Conservation (phyloP, 805 yeast species). For the Ogataea ganodermae region DNA sequence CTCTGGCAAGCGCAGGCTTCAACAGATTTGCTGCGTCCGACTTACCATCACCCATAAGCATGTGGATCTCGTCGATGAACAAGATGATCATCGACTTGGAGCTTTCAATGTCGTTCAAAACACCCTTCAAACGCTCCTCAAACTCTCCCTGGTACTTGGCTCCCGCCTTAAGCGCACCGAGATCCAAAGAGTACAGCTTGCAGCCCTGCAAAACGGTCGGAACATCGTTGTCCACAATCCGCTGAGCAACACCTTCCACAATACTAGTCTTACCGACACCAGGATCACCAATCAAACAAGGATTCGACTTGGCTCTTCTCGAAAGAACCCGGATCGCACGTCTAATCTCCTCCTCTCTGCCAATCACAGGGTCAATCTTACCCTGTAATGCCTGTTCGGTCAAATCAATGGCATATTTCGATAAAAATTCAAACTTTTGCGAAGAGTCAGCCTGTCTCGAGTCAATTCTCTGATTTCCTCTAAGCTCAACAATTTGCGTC, state of each 20-base stretch:
- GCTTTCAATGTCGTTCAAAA: slow-evolving; percentile 88
- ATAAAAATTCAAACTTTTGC: slow-evolving; percentile 75
- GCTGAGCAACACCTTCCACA: slow-evolving; percentile 97
- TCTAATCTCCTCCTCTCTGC: slow-evolving; percentile 97
- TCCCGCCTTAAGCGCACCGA: slow-evolving; percentile 97
- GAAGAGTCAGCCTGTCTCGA: slow-evolving; percentile 93
- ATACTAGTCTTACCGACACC: slow-evolving; percentile 99
- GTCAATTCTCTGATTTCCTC: slow-evolving; percentile 92
- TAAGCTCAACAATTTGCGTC: slow-evolving; percentile 72
- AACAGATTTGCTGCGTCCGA: slow-evolving; percentile 94
- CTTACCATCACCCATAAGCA: slow-evolving; percentile 99
- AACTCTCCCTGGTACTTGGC: slow-evolving; percentile 98
- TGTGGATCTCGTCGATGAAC: slow-evolving; percentile 97
- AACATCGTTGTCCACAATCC: slow-evolving; percentile 93
- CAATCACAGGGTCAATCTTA: slow-evolving; percentile 96
- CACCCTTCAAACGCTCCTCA: slow-evolving; percentile 97
- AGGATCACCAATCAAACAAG: slow-evolving; percentile 96
- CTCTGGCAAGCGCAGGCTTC: slow-evolving; percentile 97
- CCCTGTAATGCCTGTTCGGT: slow-evolving; percentile 94
- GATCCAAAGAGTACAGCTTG: slow-evolving; percentile 81
- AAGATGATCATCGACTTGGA: slow-evolving; percentile 82
- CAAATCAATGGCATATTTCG: slow-evolving; percentile 90
- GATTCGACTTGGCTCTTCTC: slow-evolving; percentile 96
- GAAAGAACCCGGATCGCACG: slow-evolving; percentile 92
- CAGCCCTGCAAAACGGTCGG: slow-evolving; percentile 84